A percentile compares a stretch with the other conserved stretches of the same genome.
Evolutionary conservation across 2,329 filamentous ascomycete genomes (phyloP).

Genomic region (Herpomyces periplanetae): DNA sequence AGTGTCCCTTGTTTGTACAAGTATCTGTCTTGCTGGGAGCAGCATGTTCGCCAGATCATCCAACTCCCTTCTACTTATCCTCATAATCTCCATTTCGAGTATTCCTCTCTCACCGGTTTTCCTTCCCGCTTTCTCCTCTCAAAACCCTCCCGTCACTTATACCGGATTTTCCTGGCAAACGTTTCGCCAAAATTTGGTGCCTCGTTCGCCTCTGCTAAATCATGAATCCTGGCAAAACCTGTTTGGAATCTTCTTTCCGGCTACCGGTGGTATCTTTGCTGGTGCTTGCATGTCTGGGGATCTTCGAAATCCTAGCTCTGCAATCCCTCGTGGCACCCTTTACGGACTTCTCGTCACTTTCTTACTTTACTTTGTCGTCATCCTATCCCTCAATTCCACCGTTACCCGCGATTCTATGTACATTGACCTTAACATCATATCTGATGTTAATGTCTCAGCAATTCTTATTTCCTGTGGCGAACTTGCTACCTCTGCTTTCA

Average conservation of each 20-base stretch:
- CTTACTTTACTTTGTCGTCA: slow-evolving; percentile 29
- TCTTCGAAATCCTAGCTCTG: slow-evolving; percentile 36
- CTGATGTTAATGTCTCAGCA: slow-evolving; percentile 32
- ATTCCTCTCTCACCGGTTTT: slow-evolving; percentile 41
- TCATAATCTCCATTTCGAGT: slow-evolving; percentile 32
- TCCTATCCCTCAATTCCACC: slow-evolving; percentile 34
- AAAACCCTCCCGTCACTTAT: slow-evolving; percentile 23
- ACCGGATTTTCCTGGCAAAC: slow-evolving; percentile 35
- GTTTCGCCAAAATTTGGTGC: slow-evolving; percentile 29
- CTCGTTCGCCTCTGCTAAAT: slow-evolving; percentile 19
- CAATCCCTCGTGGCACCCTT: slow-evolving; percentile 48
- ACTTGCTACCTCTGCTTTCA: slow-evolving; percentile 46
- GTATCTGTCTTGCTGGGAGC: slow-evolving; percentile 38
- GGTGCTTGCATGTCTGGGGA: slow-evolving; percentile 76
- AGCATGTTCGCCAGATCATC: slow-evolving; percentile 41
- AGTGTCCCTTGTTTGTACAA: slow-evolving; percentile 27
- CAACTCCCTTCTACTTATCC: slow-evolving; percentile 27
- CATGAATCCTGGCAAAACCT: slow-evolving; percentile 34
- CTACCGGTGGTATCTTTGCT: slow-evolving; percentile 18
- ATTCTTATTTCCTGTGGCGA: slow-evolving; percentile 38
- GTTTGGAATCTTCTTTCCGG: slow-evolving; percentile 53
- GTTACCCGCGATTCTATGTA: slow-evolving; percentile 34
- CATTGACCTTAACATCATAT: slow-evolving; percentile 34
- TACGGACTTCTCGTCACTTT: slow-evolving; percentile 39
- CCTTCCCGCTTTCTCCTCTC: slow-evolving; percentile 22